Percentiles rank a stretch among this genome's conserved stretches.
Evolutionary conservation across 202 grass and related monocot genomes (phyloP).

Genomic region (Setaria italica): DNA sequence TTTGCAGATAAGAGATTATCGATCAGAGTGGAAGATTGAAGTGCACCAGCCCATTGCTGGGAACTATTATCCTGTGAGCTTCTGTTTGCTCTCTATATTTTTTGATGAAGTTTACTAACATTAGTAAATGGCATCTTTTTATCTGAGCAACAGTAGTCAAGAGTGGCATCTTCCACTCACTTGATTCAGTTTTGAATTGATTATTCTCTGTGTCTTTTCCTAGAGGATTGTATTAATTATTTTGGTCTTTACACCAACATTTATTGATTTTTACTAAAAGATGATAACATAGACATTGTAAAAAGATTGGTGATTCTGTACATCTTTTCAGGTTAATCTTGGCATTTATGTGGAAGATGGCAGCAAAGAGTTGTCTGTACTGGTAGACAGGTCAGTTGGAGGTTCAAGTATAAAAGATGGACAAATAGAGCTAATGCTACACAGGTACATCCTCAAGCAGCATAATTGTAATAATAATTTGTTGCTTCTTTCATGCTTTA

Average conservation of each 20-base stretch:
- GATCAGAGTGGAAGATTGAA: constrained; percentile 81
- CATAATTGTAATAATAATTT: constrained; percentile 32
- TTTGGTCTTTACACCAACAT: not conserved
- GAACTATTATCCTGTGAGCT: constrained; percentile 96
- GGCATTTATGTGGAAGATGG: constrained; percentile 93
- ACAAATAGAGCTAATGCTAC: constrained; percentile 94
- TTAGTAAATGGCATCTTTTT: constrained; percentile 22
- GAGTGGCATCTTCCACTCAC: not conserved
- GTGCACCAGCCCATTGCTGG: constrained; percentile 93
- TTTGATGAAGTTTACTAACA: constrained; percentile 28
- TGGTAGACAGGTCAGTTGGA: constrained; percentile 90
- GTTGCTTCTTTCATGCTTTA: constrained; percentile 25
- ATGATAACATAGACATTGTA: not conserved
- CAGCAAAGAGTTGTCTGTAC: constrained; percentile 76
- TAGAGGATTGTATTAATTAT: not conserved
- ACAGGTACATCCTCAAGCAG: constrained; percentile 63
- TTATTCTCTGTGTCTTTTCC: not conserved
- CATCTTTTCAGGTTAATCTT: constrained; percentile 83
- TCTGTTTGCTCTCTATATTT: constrained; percentile 34
- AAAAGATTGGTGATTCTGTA: not conserved
- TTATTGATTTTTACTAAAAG: constrained; percentile 33
- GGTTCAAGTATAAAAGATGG: constrained; percentile 92
- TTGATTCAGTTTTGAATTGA: not conserved
- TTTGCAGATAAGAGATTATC: constrained; percentile 94
- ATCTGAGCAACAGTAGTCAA: not conserved